Evolutionary conservation across 1,284 basidiomycete species (phyloP), one percentile per base, ranked within the genome.

Genomic region (Ustilago loliicola): DNA sequence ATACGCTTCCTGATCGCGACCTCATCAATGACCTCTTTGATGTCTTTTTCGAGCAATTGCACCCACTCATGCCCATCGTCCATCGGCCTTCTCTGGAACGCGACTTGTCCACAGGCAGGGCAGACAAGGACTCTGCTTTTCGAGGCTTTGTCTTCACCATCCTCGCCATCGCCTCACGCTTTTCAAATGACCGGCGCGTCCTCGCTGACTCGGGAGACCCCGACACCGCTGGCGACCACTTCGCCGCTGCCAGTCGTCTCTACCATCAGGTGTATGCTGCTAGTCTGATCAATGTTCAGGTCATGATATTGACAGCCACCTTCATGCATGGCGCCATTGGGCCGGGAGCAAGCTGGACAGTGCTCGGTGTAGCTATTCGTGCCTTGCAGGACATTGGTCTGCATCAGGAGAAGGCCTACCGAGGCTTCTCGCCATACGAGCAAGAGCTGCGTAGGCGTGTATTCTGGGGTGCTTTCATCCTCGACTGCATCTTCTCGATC

Each of bases 231-330:
- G 81, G 82, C 29, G 82, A 83, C 48, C 77, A 82, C 54, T 83
- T 74, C 60, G 80, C 82, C n/a, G 77, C 80, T 15, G 82, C 73
- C 17, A 79, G 76, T 61, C 66, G 82, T 17, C 76, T 82, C 19
- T 82, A 83, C 50, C 82, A 83, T 52, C 80, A 83, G 52, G 81
- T 81, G 9, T 80, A 75, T 32, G 79, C 80, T 15, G 82, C 82
- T 8, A 78, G 73, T 30, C 61, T 83, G 40, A 82, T 81, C 72
- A 83, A 83, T 25, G 78, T 83, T 6, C 82, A 83, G 57, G 80
- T 83, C 21, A 72, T 83, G 66, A 65, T 82, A 48, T 50, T 83
- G 15, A 80, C 81, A 5, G 66, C 73, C 9, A 78, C 79, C 3
- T 83, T 82, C 34, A 80, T 82, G 81, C 80, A 78, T 34, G 77